Evolutionary conservation across 495 filamentous ascomycete genomes (phyloP), one percentile per base, ranked within the genome.

Genomic region (Penicillium samsonianum): DNA sequence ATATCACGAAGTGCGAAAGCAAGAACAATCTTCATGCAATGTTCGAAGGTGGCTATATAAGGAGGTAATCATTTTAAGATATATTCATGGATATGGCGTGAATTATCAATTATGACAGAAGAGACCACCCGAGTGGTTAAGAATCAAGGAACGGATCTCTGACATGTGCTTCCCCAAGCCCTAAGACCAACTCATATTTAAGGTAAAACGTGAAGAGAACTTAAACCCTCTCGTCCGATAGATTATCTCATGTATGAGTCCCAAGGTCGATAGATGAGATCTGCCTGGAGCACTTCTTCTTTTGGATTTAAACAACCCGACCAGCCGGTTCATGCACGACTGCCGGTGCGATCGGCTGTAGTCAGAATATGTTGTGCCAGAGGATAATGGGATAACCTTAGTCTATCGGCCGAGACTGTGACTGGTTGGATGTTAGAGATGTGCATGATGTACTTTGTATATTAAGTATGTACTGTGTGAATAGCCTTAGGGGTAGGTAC

Each of bases 181-280:
- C 35, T 17, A 38, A 38, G 16, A 38, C 2, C 6, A 38, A 7
- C 16, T 1, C 14, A 38, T 38, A 33, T 33, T 33, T 33, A 10
- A 33, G 11, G 30, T 33, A 33, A 14, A 33, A 3, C 11, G 11
- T 30, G 10, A 30, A 14, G 10, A 33, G 11, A 33, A 33, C 10
- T 33, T 10, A 42, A 20, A 28, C 22, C n/a, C 23, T 52, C 49
- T 52, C 37, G 49, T 16, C 37, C 50, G 50, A 53, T 26, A 53
- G 17, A 31, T 28, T 17, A 8, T 5, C 8, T 41, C 3, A 3
- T 3, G 33, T 3, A 9, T 38, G 16, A 14, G 30, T 14, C 12
- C 10, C 11, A 33, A 33, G 50, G 42, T 20, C 33, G 12, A 25
- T 44, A 25, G 11, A 23, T 37, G 33, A 37, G 33, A 38, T 38